A percentile compares a stretch with the other conserved stretches of the same genome.
These are phyloP conservation scores for Cucumis variabilis DNA, from an alignment of 331 rosid genomes.

Conservation along the genomic window DNA sequence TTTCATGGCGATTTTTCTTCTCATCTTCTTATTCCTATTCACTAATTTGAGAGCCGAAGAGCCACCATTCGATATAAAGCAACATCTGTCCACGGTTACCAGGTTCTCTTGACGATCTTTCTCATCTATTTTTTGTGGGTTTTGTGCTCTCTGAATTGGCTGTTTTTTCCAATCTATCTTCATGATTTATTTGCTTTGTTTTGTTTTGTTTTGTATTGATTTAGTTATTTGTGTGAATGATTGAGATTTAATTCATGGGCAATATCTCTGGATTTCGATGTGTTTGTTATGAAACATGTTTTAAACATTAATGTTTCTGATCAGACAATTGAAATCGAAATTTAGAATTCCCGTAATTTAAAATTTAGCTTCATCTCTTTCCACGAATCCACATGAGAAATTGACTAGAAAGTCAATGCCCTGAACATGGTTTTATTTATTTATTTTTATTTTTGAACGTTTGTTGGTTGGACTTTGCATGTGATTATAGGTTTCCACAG, in stretches of 20 bases:
- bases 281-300: not conserved
- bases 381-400: no score
- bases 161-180: not conserved
- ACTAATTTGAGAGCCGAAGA: constrained; percentile 46
- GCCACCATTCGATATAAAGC: constrained; percentile 60
- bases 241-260: not conserved
- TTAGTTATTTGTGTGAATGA: not conserved
- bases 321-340: not conserved
- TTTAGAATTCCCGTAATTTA: no score
- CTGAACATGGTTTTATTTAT: no score
- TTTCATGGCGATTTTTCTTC: constrained; percentile 28
- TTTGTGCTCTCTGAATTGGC: not conserved
- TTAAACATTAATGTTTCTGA: not conserved
- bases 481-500: not conserved
- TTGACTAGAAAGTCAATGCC: no score
- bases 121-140: not conserved
- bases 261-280: not conserved
- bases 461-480: not conserved
- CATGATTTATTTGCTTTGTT: no score
- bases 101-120: constrained; percentile 45
- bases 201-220: not conserved
- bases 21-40: constrained; percentile 30
- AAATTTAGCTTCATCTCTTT: no score
- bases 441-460: no score
- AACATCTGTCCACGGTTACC: constrained; percentile 79